Conservation (phyloP, 768 basidiomycete genomes). For the Rhizopogon vinicolor region DNA sequence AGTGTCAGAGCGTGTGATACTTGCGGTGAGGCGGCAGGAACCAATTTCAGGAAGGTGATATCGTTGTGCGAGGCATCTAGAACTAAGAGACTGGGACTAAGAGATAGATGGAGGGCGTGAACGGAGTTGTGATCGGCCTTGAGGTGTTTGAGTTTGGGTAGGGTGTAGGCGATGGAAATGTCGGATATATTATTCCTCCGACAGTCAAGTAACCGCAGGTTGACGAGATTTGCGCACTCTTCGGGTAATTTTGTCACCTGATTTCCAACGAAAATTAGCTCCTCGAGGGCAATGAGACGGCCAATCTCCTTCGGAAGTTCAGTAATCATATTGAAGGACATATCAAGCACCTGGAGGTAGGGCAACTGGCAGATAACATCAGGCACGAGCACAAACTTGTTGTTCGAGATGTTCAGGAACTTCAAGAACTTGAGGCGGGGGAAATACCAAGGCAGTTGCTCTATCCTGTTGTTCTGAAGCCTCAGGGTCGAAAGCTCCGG, state of each 20-base stretch:
- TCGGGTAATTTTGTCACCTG: constrained; percentile 68
- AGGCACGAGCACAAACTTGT: constrained; percentile 81
- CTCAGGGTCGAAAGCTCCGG: constrained; percentile 62
- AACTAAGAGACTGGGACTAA: constrained; percentile 56
- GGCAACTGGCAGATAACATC: constrained; percentile 67
- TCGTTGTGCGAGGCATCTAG: constrained; percentile 87
- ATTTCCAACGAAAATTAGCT: constrained; percentile 84
- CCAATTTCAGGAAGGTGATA: constrained; percentile 71
- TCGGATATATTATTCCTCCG: constrained; percentile 81
- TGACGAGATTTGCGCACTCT: constrained; percentile 49
- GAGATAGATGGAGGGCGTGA: constrained; percentile 72
- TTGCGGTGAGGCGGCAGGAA: constrained; percentile 43
- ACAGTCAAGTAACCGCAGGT: constrained; percentile 73
- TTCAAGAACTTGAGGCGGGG: constrained; percentile 65
- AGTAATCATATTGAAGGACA: constrained; percentile 90
- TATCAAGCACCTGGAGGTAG: constrained; percentile 78
- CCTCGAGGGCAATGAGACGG: constrained; percentile 59
- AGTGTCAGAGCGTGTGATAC: constrained; percentile 57
- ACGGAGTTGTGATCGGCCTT: constrained; percentile 81
- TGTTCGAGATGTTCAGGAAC: constrained; percentile 91
- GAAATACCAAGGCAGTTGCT: constrained; percentile 83
- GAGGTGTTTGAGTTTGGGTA: constrained; percentile 66
- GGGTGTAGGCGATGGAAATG: constrained; percentile 58
- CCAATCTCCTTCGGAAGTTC: constrained; percentile 81
- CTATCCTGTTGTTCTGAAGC: constrained; percentile 89